A percentile compares a stretch with the other conserved stretches of the same genome.
These are phyloP conservation scores for Penicillium dipodomyicola DNA, from an alignment of 495 filamentous ascomycete species.

Conservation along the genomic window DNA sequence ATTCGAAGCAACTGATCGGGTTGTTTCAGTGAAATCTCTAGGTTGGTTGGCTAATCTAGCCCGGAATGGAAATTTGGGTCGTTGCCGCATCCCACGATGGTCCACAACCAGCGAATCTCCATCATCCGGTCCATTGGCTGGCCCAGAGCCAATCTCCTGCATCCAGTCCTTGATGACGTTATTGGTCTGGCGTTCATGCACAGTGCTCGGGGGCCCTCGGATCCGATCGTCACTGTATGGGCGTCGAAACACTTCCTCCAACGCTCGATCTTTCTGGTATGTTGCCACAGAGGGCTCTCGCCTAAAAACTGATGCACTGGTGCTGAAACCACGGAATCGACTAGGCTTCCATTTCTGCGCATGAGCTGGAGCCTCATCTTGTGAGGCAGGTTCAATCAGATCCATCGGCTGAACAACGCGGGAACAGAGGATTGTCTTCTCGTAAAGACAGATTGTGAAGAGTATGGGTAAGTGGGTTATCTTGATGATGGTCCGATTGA, in stretches of 20 bases:
- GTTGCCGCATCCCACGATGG: slow-evolving; percentile 50
- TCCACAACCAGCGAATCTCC: slow-evolving; percentile 58
- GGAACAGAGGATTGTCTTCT: slow-evolving; percentile 67
- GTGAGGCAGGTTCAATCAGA: slow-evolving; percentile 53
- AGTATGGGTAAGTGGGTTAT: slow-evolving; percentile 83
- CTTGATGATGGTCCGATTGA: slow-evolving; percentile 88
- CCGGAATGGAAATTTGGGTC: slow-evolving; percentile 32
- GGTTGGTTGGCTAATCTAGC: slow-evolving; percentile 29
- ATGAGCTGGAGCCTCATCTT: slow-evolving; percentile 28
- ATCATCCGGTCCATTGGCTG: slow-evolving; percentile 61
- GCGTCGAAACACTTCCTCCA: slow-evolving; percentile 87
- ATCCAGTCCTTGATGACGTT: slow-evolving; percentile 85
- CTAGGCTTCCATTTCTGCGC: slow-evolving; percentile 37
- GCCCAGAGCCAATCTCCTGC: slow-evolving; percentile 66
- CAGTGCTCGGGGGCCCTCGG: slow-evolving; percentile 47
- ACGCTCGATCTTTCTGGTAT: slow-evolving; percentile 79
- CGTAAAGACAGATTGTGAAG: slow-evolving; percentile 81
- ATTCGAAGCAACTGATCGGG: slow-evolving; percentile 55
- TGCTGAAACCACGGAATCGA: slow-evolving; percentile 67
- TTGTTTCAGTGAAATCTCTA: slow-evolving; percentile 52
- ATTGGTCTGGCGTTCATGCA: slow-evolving; percentile 63
- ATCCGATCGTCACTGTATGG: slow-evolving; percentile 49
- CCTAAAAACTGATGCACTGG: slow-evolving; percentile 55
- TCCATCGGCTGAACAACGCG: slow-evolving; percentile 74
- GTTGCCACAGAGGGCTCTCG: slow-evolving; percentile 81